phyloP scores from a whole-genome alignment of 2,329 filamentous ascomycete species.

The Mycosphaerella sp. region DNA sequence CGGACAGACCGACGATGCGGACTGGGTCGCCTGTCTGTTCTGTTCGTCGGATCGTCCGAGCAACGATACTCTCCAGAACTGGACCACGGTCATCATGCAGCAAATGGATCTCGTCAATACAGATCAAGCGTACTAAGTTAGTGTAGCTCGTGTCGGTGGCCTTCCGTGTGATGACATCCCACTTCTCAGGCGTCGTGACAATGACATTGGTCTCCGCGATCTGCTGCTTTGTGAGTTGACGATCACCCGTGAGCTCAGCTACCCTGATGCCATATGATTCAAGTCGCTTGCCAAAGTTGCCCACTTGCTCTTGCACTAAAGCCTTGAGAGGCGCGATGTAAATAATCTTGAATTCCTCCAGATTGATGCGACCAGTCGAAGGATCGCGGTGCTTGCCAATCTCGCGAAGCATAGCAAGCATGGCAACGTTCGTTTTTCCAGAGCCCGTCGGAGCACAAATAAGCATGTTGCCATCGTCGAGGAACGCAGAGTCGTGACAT shows the following conservation, averaged over 20 bases:
- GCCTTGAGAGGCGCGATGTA: slow-evolving; percentile 96
- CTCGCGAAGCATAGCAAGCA: slow-evolving; percentile 92
- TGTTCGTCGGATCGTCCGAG: slow-evolving; percentile 82
- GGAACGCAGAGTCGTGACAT: slow-evolving; percentile 84
- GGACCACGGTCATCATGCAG: slow-evolving; percentile 96
- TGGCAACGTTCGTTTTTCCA: slow-evolving; percentile 97
- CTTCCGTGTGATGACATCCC: slow-evolving; percentile 98
- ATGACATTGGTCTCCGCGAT: slow-evolving; percentile 97
- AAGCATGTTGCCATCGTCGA: slow-evolving; percentile 94
- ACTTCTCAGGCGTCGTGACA: slow-evolving; percentile 97
- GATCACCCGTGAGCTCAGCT: slow-evolving; percentile 93
- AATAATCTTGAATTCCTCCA: slow-evolving; percentile 97
- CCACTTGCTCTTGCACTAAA: slow-evolving; percentile 93
- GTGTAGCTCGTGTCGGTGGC: slow-evolving; percentile 96
- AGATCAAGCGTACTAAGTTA: slow-evolving; percentile 88
- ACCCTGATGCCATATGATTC: slow-evolving; percentile 88
- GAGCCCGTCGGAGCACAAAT: slow-evolving; percentile 96
- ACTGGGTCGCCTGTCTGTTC: slow-evolving; percentile 94
- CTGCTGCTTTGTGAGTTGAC: slow-evolving; percentile 96
- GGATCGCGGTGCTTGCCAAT: slow-evolving; percentile 92
- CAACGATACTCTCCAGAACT: slow-evolving; percentile 94
- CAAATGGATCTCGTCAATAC: slow-evolving; percentile 97
- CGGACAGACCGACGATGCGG: slow-evolving; percentile 84
- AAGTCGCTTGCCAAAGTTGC: slow-evolving; percentile 88
- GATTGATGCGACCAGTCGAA: slow-evolving; percentile 83